Percentiles rank a stretch among this genome's conserved stretches.
Evolutionary conservation across 805 yeast genomes (phyloP).

Genomic region (Metschnikowia santaceciliae): DNA sequence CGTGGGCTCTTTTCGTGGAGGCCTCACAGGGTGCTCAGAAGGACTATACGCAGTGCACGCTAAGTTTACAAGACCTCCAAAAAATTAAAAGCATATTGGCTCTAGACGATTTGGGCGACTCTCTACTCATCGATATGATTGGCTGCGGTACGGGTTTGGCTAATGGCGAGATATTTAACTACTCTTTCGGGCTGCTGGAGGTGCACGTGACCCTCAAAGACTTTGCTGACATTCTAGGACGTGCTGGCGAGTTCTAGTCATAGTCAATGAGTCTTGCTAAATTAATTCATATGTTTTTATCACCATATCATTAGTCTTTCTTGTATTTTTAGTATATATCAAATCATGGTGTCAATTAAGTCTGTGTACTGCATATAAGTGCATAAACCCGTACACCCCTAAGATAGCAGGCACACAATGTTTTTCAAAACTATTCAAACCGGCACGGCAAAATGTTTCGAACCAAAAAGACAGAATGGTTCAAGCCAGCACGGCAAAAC

Average conservation of each 20-base stretch:
- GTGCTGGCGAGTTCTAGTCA: constrained; percentile 33
- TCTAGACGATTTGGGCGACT: constrained; percentile 31
- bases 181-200: constrained; percentile 25
- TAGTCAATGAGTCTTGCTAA: not conserved
- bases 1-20: constrained; percentile 34
- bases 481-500: too few species aligned
- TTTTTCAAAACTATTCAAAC: too few species aligned
- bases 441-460: too few species aligned
- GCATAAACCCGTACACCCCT: too few species aligned
- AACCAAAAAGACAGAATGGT: too few species aligned
- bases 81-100: constrained; percentile 26
- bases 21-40: constrained; percentile 24
- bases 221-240: constrained; percentile 40
- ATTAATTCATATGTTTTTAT: too few species aligned
- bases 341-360: too few species aligned
- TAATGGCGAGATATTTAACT: constrained; percentile 28
- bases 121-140: constrained; percentile 39
- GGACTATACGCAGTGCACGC: not conserved
- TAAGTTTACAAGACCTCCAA: constrained; percentile 21
- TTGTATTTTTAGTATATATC: too few species aligned
- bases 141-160: constrained; percentile 30
- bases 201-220: constrained; percentile 33
- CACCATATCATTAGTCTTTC: too few species aligned
- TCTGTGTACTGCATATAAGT: too few species aligned
- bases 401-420: too few species aligned